A percentile compares a stretch with the other conserved stretches of the same genome.
These are phyloP conservation scores for Fusarium sp. DNA, from an alignment of 2,329 filamentous ascomycete genomes.

Conservation along the genomic window DNA sequence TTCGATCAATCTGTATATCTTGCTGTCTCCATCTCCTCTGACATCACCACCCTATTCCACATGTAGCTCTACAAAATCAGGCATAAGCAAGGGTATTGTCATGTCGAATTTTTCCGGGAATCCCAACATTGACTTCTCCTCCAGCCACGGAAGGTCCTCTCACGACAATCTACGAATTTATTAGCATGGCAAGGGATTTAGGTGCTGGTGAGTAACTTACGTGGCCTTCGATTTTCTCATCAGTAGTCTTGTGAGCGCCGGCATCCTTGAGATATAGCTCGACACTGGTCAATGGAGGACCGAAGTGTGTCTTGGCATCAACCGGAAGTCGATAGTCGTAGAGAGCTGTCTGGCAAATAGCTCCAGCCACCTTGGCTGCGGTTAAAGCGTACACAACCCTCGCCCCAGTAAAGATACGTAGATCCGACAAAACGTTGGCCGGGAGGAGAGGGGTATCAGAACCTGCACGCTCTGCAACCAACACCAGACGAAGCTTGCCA, in stretches of 20 bases:
- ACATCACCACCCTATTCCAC: neutral
- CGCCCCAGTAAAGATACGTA: conserved; percentile 83
- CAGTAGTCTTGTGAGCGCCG: conserved; percentile 68
- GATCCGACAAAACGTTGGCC: conserved; percentile 77
- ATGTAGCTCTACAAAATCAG: conserved; percentile 38
- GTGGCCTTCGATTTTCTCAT: conserved; percentile 70
- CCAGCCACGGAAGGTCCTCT: conserved; percentile 79
- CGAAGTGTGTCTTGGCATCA: conserved; percentile 72
- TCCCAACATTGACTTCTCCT: conserved; percentile 70
- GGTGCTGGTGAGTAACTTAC: conserved; percentile 55
- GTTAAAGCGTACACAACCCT: conserved; percentile 88
- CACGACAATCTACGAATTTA: conserved; percentile 68
- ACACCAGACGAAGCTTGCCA: conserved; percentile 83
- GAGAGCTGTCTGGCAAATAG: conserved; percentile 85
- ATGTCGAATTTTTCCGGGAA: conserved; percentile 71
- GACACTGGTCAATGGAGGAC: conserved; percentile 80
- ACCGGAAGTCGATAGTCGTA: conserved; percentile 81
- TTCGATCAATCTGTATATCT: neutral
- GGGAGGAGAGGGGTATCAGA: conserved; percentile 71
- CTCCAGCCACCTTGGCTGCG: conserved; percentile 84
- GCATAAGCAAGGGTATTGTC: conserved; percentile 77
- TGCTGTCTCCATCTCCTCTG: neutral
- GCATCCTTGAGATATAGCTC: conserved; percentile 80
- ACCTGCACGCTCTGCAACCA: conserved; percentile 78
- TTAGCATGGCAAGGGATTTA: conserved; percentile 13